Evolutionary conservation across 2,329 filamentous ascomycete species (phyloP), one percentile per base, ranked within the genome.

Genomic region (Fusarium gaditjirri): DNA sequence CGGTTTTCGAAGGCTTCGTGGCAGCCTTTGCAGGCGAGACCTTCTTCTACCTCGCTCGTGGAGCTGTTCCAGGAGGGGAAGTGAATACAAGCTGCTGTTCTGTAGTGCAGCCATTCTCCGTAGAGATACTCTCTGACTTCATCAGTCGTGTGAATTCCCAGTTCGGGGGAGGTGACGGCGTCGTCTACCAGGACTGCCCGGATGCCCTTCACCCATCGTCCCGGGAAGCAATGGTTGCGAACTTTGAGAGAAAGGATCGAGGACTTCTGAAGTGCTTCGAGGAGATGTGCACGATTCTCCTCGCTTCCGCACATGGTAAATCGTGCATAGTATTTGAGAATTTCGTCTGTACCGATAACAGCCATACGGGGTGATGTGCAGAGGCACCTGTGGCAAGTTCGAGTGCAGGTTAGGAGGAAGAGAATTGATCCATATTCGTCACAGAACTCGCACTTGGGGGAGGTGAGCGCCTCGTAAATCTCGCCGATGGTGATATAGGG

Each of bases 391-490:
- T 52, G 49, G 3, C 49, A 52, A 0, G 3, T 6, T 1, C 49
- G 10, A 12, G 33, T 38, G 3, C 49, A 38, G 0, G 49, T 38
- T 0, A 33, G 33, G 0, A 52, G 6, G 14, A 52, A 52, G 1
- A 52, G 13, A 0, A 52, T 1, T 4, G 49, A 3, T 1, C 49
- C 49, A 4, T 27, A 38, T 2, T 1, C 9, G 0, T n/a, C 23
- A 0, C 49, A 52, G 2, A 25, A 13, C 1, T 5, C 16, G 9
- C 47, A 50, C 6, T 35, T 19, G 1, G 16, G 4, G 0, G n/a
- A 35, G 2, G 17, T 35, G 4, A 50, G 31, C 0, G n/a, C 17
- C 0, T 4, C 2, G 2, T 50, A 4, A 1, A 50, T 33, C 0
- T 23, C 31, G 2, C 31, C 8, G 2, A 50, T 25, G 16, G 47